phyloP scores from a whole-genome alignment of 345 rosid genomes.

The Hirschfeldia incana region DNA sequence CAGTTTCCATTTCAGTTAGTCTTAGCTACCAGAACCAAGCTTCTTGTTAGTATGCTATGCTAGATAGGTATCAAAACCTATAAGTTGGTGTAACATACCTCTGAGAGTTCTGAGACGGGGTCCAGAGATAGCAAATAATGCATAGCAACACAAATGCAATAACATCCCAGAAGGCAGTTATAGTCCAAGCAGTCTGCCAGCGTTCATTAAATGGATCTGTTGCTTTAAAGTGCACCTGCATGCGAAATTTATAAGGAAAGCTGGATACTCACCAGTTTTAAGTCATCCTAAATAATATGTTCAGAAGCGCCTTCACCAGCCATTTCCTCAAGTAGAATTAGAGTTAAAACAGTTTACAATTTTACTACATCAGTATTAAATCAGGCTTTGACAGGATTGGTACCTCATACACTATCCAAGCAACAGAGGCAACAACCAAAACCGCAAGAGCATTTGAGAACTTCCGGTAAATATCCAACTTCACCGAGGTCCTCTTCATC shows the following conservation, averaged over 20 bases:
- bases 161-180: slow-evolving; percentile 95
- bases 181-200: slow-evolving; percentile 97
- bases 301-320: neutral
- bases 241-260: slow-evolving; percentile 23
- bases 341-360: neutral
- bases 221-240: slow-evolving; percentile 94
- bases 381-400: slow-evolving; percentile 19
- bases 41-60: neutral
- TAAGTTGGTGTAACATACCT: slow-evolving; percentile 48
- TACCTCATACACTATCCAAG: slow-evolving; percentile 96
- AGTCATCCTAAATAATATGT: neutral
- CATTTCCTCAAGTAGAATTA: neutral
- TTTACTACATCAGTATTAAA: slow-evolving; percentile 12
- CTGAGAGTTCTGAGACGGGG: slow-evolving; percentile 91
- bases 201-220: slow-evolving; percentile 94
- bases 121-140: slow-evolving; percentile 93
- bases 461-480: slow-evolving; percentile 93
- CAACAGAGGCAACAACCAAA: slow-evolving; percentile 82
- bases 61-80: neutral
- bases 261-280: neutral
- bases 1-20: neutral
- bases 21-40: neutral
- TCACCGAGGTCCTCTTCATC: slow-evolving; percentile 80
- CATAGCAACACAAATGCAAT: slow-evolving; percentile 74
- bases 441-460: slow-evolving; percentile 89